phyloP scores from a whole-genome alignment of 2,329 filamentous ascomycete genomes.

The Cordyceps sp. region DNA sequence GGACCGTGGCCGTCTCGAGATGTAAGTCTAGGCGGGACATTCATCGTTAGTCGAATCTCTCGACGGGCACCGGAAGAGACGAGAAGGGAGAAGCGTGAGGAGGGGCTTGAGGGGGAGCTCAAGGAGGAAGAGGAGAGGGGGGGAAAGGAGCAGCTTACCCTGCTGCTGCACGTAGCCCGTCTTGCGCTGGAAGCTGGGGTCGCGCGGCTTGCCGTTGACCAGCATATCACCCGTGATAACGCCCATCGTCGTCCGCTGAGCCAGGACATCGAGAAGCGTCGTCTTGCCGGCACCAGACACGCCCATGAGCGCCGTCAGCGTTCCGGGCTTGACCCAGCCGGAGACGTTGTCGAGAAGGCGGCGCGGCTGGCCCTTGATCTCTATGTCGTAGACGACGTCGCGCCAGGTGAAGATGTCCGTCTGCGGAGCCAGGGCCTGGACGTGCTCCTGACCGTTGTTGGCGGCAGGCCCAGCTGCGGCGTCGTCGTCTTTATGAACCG shows the following conservation, averaged over 20 bases:
- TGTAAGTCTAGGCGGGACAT: conserved; percentile 28
- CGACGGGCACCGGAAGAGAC: too few species aligned
- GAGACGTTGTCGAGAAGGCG: conserved; percentile 63
- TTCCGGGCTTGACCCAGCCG: conserved; percentile 83
- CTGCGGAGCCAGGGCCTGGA: conserved; percentile 21
- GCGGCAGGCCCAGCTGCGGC: conserved; percentile 8
- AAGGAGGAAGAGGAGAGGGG: too few species aligned
- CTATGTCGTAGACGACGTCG: conserved; percentile 52
- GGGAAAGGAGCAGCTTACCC: conserved; percentile 19
- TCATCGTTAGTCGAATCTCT: too few species aligned
- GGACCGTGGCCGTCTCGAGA: conserved; percentile 35
- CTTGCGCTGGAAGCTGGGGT: conserved; percentile 44
- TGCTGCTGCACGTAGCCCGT: conserved; percentile 54
- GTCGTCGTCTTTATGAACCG: conserved; percentile 13
- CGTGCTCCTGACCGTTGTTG: conserved; percentile 5
- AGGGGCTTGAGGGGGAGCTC: too few species aligned
- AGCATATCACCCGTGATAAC: conserved; percentile 51
- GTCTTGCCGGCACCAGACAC: conserved; percentile 32
- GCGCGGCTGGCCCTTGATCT: conserved; percentile 58
- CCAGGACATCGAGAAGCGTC: conserved; percentile 23
- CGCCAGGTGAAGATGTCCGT: conserved; percentile 61
- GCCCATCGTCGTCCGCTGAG: conserved; percentile 38
- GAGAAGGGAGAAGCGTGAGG: too few species aligned
- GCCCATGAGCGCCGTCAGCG: conserved; percentile 63
- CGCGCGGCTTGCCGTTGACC: conserved; percentile 40